These are phyloP conservation scores for Opeltia flavorubescens DNA, from an alignment of 495 filamentous ascomycete genomes.

Conservation along the genomic window DNA sequence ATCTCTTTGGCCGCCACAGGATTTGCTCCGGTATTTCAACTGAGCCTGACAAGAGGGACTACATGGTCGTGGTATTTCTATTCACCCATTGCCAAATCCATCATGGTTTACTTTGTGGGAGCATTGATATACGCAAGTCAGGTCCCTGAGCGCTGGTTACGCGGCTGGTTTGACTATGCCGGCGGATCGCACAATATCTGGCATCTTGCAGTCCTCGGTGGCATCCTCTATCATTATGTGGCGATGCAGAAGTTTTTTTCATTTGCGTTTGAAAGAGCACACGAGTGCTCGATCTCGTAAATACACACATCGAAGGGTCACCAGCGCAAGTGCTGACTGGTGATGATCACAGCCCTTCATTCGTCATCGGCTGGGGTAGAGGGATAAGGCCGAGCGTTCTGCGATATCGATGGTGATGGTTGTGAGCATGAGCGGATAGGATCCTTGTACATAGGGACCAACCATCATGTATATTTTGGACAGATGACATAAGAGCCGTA, in stretches of 20 bases:
- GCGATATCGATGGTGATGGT: too few relatives aligned
- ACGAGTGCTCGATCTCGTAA: slow-evolving; percentile 38
- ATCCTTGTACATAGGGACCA: background rate
- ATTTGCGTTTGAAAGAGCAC: slow-evolving; percentile 60
- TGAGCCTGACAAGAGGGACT: slow-evolving; percentile 60
- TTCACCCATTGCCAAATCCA: slow-evolving; percentile 70
- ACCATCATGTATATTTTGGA: background rate
- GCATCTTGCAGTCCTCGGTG: slow-evolving; percentile 89
- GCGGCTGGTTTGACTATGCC: slow-evolving; percentile 85
- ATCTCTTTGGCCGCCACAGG: slow-evolving; percentile 79
- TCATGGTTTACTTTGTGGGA: slow-evolving; percentile 72
- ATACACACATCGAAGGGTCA: slow-evolving; percentile 7
- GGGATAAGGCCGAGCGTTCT: too few relatives aligned
- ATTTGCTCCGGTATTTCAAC: slow-evolving; percentile 75
- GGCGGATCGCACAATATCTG: slow-evolving; percentile 95
- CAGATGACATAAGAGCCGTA: background rate
- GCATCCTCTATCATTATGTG: slow-evolving; percentile 91
- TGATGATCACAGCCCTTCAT: slow-evolving; percentile 3
- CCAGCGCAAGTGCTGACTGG: slow-evolving; percentile 19
- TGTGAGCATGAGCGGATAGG: too few relatives aligned
- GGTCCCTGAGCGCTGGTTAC: slow-evolving; percentile 83
- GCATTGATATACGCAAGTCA: slow-evolving; percentile 86
- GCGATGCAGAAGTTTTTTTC: slow-evolving; percentile 95
- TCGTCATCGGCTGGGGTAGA: too few relatives aligned
- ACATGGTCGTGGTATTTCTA: slow-evolving; percentile 74